Base-by-base conservation (phyloP, 768 basidiomycete genomes). In the Porphyrellus cyaneotinctus region DNA sequence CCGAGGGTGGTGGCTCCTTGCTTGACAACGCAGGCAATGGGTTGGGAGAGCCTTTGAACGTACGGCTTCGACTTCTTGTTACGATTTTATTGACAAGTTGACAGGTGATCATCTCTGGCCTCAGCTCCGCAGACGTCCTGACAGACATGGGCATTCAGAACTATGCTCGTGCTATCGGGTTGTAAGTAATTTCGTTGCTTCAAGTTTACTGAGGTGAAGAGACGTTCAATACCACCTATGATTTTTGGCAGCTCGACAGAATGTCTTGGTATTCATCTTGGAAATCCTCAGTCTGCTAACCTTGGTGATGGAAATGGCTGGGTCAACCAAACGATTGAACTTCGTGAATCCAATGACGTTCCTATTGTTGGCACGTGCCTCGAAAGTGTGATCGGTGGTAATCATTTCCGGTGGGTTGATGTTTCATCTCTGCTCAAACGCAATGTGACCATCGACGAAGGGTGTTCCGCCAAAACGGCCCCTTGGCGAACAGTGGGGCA, bases 41-140 rank as follows among this genome's bases (percentile, higher is more conserved):
- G 24, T 59, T 66, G 3, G 78, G 74, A 26, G 74, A 72, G 56
- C 71, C 75, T 30, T 56, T 79, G 55, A 73, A 83, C 64, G 78
- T 74, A 41, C 17, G 38, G 2, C 9, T 20, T 38, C 2, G 22
- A 22, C 15, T 2, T 38, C 47, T 3, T 22, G n/a, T 31, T 35
- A 20, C 44, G 43, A 20, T 0, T 28, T 17, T 41, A 31, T 20
- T 41, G 15, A 51, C 30, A 10, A 13, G 23, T 18, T 3, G 3
- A 22, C 39, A 78, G 76, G 73, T 87, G 36, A 84, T 88, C 54
- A 76, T 87, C 50, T 87, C 85, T 6, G 84, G 78, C 1, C 63
- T 78, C 38, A 86, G 83, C 55, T 83, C 82, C 6, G 65, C 80
- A 3, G 71, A 43, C 2, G 80, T 86, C 22, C 77, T 85, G 47